These are phyloP conservation scores for Venturia pyrina DNA, from an alignment of 2,329 filamentous ascomycete genomes.

Conservation along the genomic window DNA sequence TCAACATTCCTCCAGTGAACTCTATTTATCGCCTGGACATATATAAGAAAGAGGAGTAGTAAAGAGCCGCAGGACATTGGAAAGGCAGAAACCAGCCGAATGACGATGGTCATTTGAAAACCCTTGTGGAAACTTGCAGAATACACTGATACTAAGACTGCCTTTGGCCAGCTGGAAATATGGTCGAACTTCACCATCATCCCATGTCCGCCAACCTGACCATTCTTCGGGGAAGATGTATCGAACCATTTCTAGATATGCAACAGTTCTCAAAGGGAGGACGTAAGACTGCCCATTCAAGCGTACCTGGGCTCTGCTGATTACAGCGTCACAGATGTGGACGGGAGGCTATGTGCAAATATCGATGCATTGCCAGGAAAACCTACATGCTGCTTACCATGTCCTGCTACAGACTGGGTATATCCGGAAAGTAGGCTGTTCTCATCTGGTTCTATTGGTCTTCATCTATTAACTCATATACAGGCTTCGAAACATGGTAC, in stretches of 20 bases:
- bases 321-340: slow-evolving; percentile 35
- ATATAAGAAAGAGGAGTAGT: not conserved
- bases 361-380: slow-evolving; percentile 33
- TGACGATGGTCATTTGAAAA: not conserved
- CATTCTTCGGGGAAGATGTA: slow-evolving; percentile 45
- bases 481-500: slow-evolving; percentile 47
- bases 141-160: not conserved
- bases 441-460: not conserved
- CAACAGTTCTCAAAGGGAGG: slow-evolving; percentile 52
- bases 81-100: not conserved
- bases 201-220: slow-evolving; percentile 3
- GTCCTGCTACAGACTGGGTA: slow-evolving; percentile 72
- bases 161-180: not conserved
- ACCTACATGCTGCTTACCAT: slow-evolving; percentile 75
- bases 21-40: not conserved
- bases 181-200: not conserved
- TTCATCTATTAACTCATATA: slow-evolving; percentile 14
- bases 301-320: slow-evolving; percentile 15
- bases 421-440: slow-evolving; percentile 43
- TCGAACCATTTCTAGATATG: slow-evolving; percentile 59
- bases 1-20: not conserved
- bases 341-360: slow-evolving; percentile 48
- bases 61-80: not conserved
- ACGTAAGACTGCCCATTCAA: slow-evolving; percentile 24
- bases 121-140: not conserved